Base-by-base conservation (phyloP, 2,329 filamentous ascomycete species). In the Cercospora nicotianae region DNA sequence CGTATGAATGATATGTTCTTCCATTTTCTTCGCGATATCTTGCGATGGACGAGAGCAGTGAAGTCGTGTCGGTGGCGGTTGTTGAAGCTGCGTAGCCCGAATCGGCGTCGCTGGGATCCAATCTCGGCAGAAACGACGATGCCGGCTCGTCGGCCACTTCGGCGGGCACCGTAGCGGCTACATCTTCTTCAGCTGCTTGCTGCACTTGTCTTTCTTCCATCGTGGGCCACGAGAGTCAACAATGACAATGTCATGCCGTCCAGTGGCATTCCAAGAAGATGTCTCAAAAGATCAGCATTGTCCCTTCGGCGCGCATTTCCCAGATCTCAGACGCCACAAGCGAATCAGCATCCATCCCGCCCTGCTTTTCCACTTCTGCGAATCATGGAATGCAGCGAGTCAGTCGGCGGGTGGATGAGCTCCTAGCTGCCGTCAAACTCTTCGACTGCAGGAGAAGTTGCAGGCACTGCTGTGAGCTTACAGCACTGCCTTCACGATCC, bases 41-140 rank as follows among this genome's bases (percentile, higher is more conserved):
- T n/a, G 66, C 66, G 6, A 72, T 70, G 2, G 68, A 65, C 4
- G 68, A 70, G 2, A 70, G 59, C 18, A 72, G 58, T 12, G 68
- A 70, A 33, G 68, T 68, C 13, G 70, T 68, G 42, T 70, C 64
- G n/a, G 64, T 70, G 5, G 55, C 69, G 13, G 66, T 65, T 3
- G 59, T 48, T 10, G 66, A 67, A 28, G 60, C 59, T 10, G 48
- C 68, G 23, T 70, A 65, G 23, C 59, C 64, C 3, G 66, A 66
- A 39, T 68, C 68, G 16, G 65, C 65, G 42, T 69, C 68, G 18
- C 65, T 39, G 30, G 55, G 53, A 28, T 65, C 53, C 30, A 70
- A 64, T 2, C 60, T 63, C 31, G 51, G 26, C 42, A 70, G 57
- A n/a, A 70, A 60, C n/a, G 58, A 66, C 26, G 62, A 51, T 18